Evolutionary conservation across 2,329 filamentous ascomycete species (phyloP).

Genomic region (Fulvia fulva): DNA sequence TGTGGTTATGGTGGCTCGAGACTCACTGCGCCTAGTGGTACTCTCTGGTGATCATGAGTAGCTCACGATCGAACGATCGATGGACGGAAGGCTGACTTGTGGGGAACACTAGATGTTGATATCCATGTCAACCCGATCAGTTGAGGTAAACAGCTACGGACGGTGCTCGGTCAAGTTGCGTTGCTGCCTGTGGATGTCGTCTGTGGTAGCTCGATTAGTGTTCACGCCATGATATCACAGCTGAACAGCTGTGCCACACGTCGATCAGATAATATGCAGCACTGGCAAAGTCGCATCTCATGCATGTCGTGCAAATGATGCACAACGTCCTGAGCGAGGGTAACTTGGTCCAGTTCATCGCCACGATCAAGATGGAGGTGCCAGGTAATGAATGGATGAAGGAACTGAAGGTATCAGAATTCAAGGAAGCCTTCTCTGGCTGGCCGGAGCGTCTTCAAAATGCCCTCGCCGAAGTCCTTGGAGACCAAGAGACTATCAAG

Average conservation of each 20-base stretch:
- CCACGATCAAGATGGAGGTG: not conserved
- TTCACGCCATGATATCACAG: constrained; percentile 15
- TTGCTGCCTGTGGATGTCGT: too few species aligned
- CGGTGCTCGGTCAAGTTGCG: too few species aligned
- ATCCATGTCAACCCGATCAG: too few species aligned
- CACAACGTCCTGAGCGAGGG: constrained; percentile 7
- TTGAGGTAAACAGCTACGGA: too few species aligned
- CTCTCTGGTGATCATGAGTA: too few species aligned
- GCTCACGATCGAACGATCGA: too few species aligned
- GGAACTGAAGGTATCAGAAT: constrained; percentile 1
- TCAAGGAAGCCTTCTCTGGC: constrained; percentile 5
- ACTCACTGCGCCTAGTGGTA: too few species aligned
- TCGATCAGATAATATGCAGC: not conserved
- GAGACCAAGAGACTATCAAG: not conserved
- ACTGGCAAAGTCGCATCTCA: not conserved
- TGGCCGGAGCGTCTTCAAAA: constrained; percentile 9
- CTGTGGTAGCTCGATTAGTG: too few species aligned
- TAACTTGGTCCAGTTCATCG: constrained; percentile 1
- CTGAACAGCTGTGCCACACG: not conserved
- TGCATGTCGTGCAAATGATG: not conserved
- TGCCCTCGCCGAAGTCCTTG: constrained; percentile 3
- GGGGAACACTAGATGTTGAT: too few species aligned
- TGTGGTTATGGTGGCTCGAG: too few species aligned
- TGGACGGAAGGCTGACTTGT: too few species aligned
- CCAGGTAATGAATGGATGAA: constrained; percentile 10